phyloP scores from a whole-genome alignment of 2,329 filamentous ascomycete genomes.

The Exophiala spinifera region DNA sequence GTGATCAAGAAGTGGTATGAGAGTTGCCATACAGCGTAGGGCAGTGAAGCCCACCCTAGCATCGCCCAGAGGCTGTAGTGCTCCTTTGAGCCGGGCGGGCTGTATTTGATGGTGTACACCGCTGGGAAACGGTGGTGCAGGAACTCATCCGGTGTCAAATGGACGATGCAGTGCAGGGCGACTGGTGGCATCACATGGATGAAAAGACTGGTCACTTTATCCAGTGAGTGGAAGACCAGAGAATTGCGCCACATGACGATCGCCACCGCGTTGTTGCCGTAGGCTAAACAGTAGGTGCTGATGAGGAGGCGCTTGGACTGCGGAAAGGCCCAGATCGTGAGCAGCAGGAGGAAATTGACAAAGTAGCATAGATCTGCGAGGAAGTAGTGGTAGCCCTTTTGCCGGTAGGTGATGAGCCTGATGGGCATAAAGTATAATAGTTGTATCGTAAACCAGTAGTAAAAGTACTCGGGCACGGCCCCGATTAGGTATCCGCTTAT shows the following conservation, averaged over 20 bases:
- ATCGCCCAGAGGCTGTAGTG: constrained; percentile 80
- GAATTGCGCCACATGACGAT: constrained; percentile 99
- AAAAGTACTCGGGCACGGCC: constrained; percentile 78
- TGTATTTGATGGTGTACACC: constrained; percentile 74
- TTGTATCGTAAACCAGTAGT: constrained; percentile 86
- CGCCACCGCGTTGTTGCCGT: constrained; percentile 93
- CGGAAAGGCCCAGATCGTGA: constrained; percentile 88
- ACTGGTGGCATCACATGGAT: constrained; percentile 99
- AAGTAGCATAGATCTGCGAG: constrained; percentile 97
- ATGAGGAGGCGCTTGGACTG: constrained; percentile 88
- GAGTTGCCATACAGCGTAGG: constrained; percentile 90
- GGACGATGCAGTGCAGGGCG: constrained; percentile 86
- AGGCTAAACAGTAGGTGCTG: constrained; percentile 85
- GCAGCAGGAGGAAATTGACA: constrained; percentile 79
- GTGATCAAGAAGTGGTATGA: constrained; percentile 94
- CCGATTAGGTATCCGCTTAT: constrained; percentile 93
- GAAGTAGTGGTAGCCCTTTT: constrained; percentile 94
- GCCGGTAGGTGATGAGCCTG: constrained; percentile 85
- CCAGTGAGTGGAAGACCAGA: constrained; percentile 95
- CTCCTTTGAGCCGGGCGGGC: constrained; percentile 65
- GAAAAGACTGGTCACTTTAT: constrained; percentile 96
- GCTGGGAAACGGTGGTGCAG: constrained; percentile 76
- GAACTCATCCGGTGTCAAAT: constrained; percentile 65
- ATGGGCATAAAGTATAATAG: constrained; percentile 96
- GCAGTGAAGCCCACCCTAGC: constrained; percentile 90